Evolutionary conservation across 768 basidiomycete genomes (phyloP), one percentile per base, ranked within the genome.

Genomic region (Saitozyma sp.): DNA sequence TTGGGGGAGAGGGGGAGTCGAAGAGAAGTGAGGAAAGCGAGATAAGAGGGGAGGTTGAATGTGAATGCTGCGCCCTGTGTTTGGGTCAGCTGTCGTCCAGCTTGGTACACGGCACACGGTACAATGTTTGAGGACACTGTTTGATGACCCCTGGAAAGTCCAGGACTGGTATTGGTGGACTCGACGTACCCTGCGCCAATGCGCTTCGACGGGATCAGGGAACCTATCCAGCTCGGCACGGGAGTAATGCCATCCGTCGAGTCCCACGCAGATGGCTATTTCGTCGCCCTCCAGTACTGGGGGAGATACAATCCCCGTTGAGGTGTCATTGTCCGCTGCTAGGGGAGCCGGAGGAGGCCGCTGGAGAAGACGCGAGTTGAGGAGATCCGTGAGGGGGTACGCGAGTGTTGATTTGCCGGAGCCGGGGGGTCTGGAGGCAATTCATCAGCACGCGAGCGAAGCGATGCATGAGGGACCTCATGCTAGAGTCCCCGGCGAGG

Each of bases 201-300:
- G 86, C 0, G 93, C 92, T 46, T 87, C 84, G 56, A 84, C 82
- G 0, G 92, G 88, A 76, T 96, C 87, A 66, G 76, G 40, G n/a
- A 66, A 68, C 10, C 42, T 29, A 70, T 90, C 90, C 37, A 98
- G 85, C 66, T 90, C 86, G 5, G 86, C 84, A 20, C 91, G 86
- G 16, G 89, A 85, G 62, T 89, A 83, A 77, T 98, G 94, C 92
- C 92, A 98, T 10, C 95, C 94, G 74, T 97, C 94, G 45, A 92
- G 82, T 8, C 89, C 86, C 9, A 96, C 85, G 49, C 91, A 84
- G 40, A 89, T 82, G 6, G 87, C 90, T 14, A 77, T 38, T 65
- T 75, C 66, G 8, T 45, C 52, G n/a, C 19, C 40, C 29, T 39
- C 13, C 38, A 10, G 54, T 13, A 14, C 40, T 46, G 29, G 9